A percentile compares a stretch with the other conserved stretches of the same genome.
phyloP scores from a whole-genome alignment of 176 grass and related monocot species.

The Oryza glaberrima region DNA sequence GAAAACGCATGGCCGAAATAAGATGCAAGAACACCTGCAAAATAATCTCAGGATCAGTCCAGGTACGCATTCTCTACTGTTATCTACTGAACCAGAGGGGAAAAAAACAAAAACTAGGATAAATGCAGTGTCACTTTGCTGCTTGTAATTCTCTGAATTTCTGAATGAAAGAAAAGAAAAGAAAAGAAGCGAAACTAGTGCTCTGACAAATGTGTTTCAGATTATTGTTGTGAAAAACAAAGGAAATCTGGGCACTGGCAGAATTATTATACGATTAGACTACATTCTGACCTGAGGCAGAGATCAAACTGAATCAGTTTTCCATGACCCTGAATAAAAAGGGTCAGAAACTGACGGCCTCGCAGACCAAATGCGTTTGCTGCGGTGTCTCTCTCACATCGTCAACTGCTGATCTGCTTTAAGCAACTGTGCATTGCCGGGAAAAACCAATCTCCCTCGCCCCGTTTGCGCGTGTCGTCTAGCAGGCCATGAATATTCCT shows the following conservation, averaged over 20 bases:
- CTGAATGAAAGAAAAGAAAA: not conserved
- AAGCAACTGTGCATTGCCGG: conserved; percentile 19
- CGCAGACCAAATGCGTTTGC: conserved; percentile 11
- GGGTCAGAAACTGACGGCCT: conserved; percentile 15
- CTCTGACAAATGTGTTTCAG: not conserved
- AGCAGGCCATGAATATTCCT: conserved; percentile 53
- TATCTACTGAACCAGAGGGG: not conserved
- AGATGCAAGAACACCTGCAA: not conserved
- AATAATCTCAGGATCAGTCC: not conserved
- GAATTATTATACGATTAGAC: not conserved
- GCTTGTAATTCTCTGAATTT: not conserved
- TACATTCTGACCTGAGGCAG: conserved; percentile 28
- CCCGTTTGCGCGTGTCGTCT: conserved; percentile 48
- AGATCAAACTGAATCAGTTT: conserved; percentile 27
- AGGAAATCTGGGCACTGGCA: not conserved
- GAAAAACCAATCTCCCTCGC: not conserved
- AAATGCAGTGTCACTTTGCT: not conserved
- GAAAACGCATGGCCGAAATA: not conserved
- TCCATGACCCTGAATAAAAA: conserved; percentile 8
- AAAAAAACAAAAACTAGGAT: not conserved
- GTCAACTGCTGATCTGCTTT: conserved; percentile 37
- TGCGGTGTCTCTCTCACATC: conserved; percentile 42
- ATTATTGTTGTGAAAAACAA: not conserved
- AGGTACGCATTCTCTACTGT: not conserved
- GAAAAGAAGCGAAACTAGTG: not conserved